Percentiles rank a stretch among this genome's conserved stretches.
These are phyloP conservation scores for Stagonosporopsis vannaccii DNA, from an alignment of 2,329 filamentous ascomycete species.

Conservation along the genomic window DNA sequence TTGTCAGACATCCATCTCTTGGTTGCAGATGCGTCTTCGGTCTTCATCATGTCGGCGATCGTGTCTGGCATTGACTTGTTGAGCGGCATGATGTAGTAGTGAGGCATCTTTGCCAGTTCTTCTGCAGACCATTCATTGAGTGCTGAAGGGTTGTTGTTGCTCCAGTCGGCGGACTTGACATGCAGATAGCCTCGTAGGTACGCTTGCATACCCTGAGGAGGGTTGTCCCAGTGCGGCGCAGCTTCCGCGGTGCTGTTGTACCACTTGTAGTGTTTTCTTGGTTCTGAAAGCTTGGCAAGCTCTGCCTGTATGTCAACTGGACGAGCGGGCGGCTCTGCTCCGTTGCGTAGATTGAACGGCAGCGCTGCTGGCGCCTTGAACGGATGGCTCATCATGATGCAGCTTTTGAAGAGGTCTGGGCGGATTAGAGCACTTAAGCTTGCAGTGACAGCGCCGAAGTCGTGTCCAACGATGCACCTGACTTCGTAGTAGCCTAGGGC, in stretches of 20 bases:
- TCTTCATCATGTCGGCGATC: conserved; percentile 62
- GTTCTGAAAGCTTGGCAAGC: conserved; percentile 62
- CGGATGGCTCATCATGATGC: conserved; percentile 71
- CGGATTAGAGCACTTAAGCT: conserved; percentile 67
- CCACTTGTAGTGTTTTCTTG: conserved; percentile 74
- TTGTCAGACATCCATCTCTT: conserved; percentile 65
- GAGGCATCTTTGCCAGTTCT: conserved; percentile 66
- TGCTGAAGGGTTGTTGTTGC: conserved; percentile 61
- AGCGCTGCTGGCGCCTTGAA: conserved; percentile 63
- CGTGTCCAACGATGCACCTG: conserved; percentile 69
- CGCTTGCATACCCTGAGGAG: conserved; percentile 60
- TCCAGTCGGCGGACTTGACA: conserved; percentile 70
- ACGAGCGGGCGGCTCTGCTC: conserved; percentile 25
- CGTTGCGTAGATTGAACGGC: conserved; percentile 56
- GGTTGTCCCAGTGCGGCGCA: conserved; percentile 56
- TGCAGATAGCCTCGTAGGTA: conserved; percentile 74
- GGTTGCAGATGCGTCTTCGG: conserved; percentile 57
- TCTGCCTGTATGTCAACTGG: conserved; percentile 62
- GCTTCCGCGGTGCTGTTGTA: conserved; percentile 64
- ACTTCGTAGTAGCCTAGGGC: conserved; percentile 67
- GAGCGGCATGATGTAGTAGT: conserved; percentile 73
- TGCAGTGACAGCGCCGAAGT: conserved; percentile 69
- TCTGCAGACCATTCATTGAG: conserved; percentile 64
- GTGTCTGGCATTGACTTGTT: conserved; percentile 65
- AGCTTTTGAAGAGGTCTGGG: conserved; percentile 69